These are phyloP conservation scores for Thielaviopsis populi DNA, from an alignment of 2,329 filamentous ascomycete species.

Conservation along the genomic window DNA sequence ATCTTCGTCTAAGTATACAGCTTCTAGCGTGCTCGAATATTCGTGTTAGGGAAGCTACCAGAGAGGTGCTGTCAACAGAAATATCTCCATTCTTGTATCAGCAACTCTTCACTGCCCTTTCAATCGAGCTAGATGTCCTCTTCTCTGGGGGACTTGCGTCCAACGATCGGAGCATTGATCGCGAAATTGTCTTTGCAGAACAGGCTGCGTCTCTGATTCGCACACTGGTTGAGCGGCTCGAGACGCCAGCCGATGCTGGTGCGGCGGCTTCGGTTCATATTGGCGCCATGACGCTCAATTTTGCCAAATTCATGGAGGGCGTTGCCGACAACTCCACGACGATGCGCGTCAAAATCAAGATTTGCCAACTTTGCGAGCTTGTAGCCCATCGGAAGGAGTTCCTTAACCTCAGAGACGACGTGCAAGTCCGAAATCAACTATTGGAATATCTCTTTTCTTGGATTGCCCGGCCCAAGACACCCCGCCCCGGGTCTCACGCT, in stretches of 20 bases:
- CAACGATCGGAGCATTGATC: constrained; percentile 40
- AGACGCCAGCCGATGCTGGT: constrained; percentile 46
- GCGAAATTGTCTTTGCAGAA: constrained; percentile 50
- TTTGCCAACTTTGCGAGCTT: constrained; percentile 51
- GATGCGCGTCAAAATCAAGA: constrained; percentile 51
- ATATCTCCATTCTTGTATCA: constrained; percentile 47
- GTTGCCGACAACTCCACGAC: constrained; percentile 40
- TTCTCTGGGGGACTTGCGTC: constrained; percentile 29
- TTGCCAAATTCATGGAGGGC: constrained; percentile 51
- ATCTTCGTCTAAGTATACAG: constrained; percentile 48
- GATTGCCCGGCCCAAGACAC: constrained; percentile 47
- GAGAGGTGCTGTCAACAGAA: constrained; percentile 51
- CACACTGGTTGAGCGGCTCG: constrained; percentile 47
- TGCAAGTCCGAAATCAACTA: constrained; percentile 52
- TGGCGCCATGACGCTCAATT: constrained; percentile 47
- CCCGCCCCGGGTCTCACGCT: constrained; percentile 30
- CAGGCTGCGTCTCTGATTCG: constrained; percentile 50
- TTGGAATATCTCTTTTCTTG: constrained; percentile 54
- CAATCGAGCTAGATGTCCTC: constrained; percentile 47
- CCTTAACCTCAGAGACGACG: constrained; percentile 52
- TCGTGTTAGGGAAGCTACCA: constrained; percentile 49
- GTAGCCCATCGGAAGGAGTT: constrained; percentile 53
- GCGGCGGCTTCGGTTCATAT: constrained; percentile 49
- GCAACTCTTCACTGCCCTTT: constrained; percentile 48
- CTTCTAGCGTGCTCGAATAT: constrained; percentile 49